A percentile compares a stretch with the other conserved stretches of the same genome.
These are phyloP conservation scores for Ajuga chamaepitys DNA, from an alignment of 257 asterid species.

Conservation along the genomic window DNA sequence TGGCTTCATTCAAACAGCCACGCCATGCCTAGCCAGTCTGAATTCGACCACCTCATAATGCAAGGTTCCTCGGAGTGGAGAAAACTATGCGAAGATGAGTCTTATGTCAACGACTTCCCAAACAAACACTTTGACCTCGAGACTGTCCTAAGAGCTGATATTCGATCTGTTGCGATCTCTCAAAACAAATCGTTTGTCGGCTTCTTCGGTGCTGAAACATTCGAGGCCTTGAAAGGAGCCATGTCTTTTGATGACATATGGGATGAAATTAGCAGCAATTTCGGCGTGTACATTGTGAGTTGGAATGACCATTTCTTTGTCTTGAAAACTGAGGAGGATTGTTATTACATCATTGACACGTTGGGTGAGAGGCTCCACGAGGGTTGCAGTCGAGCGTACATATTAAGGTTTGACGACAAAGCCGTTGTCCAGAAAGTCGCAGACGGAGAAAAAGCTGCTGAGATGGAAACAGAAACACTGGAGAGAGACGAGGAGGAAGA, in stretches of 20 bases:
- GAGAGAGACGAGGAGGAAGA: slow-evolving; percentile 13
- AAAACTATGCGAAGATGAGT: slow-evolving; percentile 38
- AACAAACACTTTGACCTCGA: slow-evolving; percentile 75
- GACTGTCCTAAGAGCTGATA: slow-evolving; percentile 43
- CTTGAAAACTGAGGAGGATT: slow-evolving; percentile 43
- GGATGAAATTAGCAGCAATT: slow-evolving; percentile 29
- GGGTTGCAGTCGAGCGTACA: slow-evolving; percentile 62
- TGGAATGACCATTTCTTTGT: slow-evolving; percentile 84
- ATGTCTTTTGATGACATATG: slow-evolving; percentile 68
- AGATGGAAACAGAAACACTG: neutral
- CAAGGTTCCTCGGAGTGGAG: slow-evolving; percentile 78
- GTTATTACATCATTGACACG: slow-evolving; percentile 56
- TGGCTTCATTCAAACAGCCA: slow-evolving; percentile 51
- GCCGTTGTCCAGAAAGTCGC: slow-evolving; percentile 19
- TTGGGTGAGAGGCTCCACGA: slow-evolving; percentile 66
- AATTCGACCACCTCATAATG: slow-evolving; percentile 50
- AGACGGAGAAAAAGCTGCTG: neutral
- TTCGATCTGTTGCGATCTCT: slow-evolving; percentile 43
- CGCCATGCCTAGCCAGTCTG: slow-evolving; percentile 37
- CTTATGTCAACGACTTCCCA: slow-evolving; percentile 40
- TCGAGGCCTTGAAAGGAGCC: slow-evolving; percentile 47
- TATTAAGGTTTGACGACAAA: slow-evolving; percentile 47
- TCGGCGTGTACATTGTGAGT: slow-evolving; percentile 50
- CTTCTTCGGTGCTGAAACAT: slow-evolving; percentile 52
- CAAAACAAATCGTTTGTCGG: slow-evolving; percentile 54